Percentiles rank a stretch among this genome's conserved stretches.
Evolutionary conservation across 2,329 filamentous ascomycete genomes (phyloP).

Genomic region (Lasiodiplodia theobromae): DNA sequence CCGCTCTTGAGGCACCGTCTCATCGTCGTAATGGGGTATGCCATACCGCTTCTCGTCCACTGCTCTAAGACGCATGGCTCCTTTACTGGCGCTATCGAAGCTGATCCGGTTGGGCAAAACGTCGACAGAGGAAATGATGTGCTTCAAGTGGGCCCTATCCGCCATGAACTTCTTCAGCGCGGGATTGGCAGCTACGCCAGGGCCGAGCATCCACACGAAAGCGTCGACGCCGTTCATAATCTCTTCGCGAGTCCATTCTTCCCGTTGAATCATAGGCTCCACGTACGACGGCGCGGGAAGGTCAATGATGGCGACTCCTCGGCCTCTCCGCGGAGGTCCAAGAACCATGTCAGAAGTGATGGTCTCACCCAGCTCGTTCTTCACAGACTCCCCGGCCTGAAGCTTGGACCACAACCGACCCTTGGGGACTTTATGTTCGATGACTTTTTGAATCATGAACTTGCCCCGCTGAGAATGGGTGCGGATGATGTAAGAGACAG

Average conservation of each 20-base stretch:
- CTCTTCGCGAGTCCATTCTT: constrained; percentile 72
- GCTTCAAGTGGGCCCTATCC: constrained; percentile 66
- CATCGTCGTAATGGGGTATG: constrained; percentile 68
- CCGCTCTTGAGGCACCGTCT: constrained; percentile 49
- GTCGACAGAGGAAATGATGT: constrained; percentile 79
- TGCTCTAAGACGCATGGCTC: constrained; percentile 72
- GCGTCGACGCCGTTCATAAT: constrained; percentile 72
- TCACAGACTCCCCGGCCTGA: constrained; percentile 68
- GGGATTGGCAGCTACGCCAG: constrained; percentile 68
- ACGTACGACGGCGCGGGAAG: constrained; percentile 76
- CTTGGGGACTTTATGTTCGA: constrained; percentile 67
- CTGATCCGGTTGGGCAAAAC: constrained; percentile 77
- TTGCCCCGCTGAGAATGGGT: constrained; percentile 76
- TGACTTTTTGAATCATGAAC: constrained; percentile 73
- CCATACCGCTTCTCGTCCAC: constrained; percentile 79
- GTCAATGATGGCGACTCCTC: constrained; percentile 81
- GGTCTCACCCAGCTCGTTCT: constrained; percentile 67
- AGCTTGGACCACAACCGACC: constrained; percentile 67
- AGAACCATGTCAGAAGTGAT: constrained; percentile 91
- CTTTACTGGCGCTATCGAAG: constrained; percentile 69
- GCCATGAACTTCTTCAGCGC: constrained; percentile 74
- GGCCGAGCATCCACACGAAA: constrained; percentile 84
- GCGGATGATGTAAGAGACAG: constrained; percentile 87
- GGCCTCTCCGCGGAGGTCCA: constrained; percentile 69
- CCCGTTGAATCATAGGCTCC: constrained; percentile 69